Conservation (phyloP, 2,329 filamentous ascomycete species). For the Knufia fluminis region DNA sequence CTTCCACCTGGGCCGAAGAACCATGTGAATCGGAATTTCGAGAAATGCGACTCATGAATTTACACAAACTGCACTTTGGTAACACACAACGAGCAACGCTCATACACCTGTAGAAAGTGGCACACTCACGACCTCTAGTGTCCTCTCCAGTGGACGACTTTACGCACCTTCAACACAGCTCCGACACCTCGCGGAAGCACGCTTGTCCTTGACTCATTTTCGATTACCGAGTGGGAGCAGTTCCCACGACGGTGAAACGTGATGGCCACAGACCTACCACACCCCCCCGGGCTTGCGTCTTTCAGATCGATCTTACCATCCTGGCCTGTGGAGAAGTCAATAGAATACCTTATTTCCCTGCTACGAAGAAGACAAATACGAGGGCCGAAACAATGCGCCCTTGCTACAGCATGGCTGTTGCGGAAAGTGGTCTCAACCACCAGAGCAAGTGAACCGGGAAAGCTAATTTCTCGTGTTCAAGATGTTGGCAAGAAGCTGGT, state of each 20-base stretch:
- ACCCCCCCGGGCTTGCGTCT: conserved; percentile 65
- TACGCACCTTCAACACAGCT: too few species aligned
- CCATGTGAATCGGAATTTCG: too few species aligned
- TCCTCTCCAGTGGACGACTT: too few species aligned
- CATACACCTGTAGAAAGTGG: too few species aligned
- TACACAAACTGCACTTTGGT: too few species aligned
- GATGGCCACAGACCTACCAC: conserved; percentile 27
- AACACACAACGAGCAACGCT: too few species aligned
- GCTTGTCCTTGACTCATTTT: too few species aligned
- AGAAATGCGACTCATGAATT: background rate
- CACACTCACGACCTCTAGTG: too few species aligned
- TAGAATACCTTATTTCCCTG: conserved; percentile 59
- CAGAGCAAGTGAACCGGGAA: conserved; percentile 66
- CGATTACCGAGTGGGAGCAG: background rate
- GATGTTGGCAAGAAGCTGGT: conserved; percentile 68
- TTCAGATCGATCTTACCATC: conserved; percentile 72
- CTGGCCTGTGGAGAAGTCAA: conserved; percentile 66
- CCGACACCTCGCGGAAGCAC: too few species aligned
- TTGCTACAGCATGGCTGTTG: conserved; percentile 82
- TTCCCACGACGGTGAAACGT: background rate
- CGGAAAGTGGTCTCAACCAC: conserved; percentile 76
- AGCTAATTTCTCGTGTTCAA: conserved; percentile 71
- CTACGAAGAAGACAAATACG: conserved; percentile 85
- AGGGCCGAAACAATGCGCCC: conserved; percentile 77
- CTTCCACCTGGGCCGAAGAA: too few species aligned